Base-by-base conservation (phyloP, 345 rosid species). In the Iberis pinnata region DNA sequence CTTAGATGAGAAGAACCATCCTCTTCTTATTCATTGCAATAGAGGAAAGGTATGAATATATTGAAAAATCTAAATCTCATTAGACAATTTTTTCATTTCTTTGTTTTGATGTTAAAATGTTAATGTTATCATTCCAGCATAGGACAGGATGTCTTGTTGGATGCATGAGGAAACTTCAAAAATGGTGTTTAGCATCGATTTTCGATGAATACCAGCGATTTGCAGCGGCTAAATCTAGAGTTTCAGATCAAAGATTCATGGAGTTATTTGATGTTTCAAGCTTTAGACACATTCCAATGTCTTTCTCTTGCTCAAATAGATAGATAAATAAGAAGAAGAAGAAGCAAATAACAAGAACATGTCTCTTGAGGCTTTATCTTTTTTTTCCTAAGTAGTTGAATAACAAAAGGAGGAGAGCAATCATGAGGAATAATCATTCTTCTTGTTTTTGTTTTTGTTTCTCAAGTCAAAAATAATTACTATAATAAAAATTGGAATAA, bases 61-160 rank as follows among this genome's bases (percentile, higher is more conserved):
- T n/a, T n/a, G 19, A 7, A 32, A 29, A 43, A 58, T 20, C 10
- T 7, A 2, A 42, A 22, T 22, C 8, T 38, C 19, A 12, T 32
- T 9, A 11, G n/a, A 7, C 2, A 10, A 1, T 3, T 3, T 3
- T 3, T 3, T 5, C n/a, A 9, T 32, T 9, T 9, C n/a, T 1
- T 32, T 35, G n/a, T 62, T 43, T 19, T 37, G 12, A 10, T 37
- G 37, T 35, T 3, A 9, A 43, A 58, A n/a, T n/a, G 50, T 9
- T 39, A 61, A 17, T 13, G 7, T 53, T n/a, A 29, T 60, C 14
- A 40, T 24, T 75, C 27, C 84, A 90, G 98, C 98, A 90, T 43
- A 92, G 98, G 38, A 90, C 98, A 7, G 98, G 98, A 37, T 84
- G 92, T 68, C 70, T 87, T 2, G 96, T 90, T 9, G 98, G 96